phyloP scores from a whole-genome alignment of 192 early-diverging fungal species.

The Gryganskiella cystojenkinii region DNA sequence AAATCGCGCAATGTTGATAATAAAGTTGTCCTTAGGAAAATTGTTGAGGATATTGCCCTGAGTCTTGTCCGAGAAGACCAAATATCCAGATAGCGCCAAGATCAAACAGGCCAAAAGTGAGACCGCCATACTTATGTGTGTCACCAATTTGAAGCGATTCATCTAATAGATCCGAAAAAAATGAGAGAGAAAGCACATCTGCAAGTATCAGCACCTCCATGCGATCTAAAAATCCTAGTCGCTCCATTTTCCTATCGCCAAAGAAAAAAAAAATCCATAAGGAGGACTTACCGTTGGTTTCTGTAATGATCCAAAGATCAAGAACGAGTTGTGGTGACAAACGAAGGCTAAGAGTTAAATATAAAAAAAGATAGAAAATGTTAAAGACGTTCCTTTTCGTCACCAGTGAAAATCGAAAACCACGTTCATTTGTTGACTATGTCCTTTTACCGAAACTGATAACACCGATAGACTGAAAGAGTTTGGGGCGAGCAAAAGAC shows the following conservation, averaged over 20 bases:
- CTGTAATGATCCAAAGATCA: constrained; percentile 87
- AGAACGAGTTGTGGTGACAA: constrained; percentile 95
- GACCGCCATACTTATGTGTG: constrained; percentile 80
- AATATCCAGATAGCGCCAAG: constrained; percentile 78
- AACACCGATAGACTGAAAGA: constrained; percentile 87
- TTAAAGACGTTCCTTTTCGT: too few relatives aligned
- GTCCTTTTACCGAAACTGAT: constrained; percentile 85
- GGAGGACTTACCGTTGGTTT: constrained; percentile 72
- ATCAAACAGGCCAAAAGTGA: constrained; percentile 78
- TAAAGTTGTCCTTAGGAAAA: constrained; percentile 78
- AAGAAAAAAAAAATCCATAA: too few relatives aligned
- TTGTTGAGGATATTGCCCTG: constrained; percentile 91
- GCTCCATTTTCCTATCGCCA: too few relatives aligned
- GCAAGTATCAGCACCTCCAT: too few relatives aligned
- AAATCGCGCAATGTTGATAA: constrained; percentile 89
- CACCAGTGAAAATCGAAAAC: too few relatives aligned
- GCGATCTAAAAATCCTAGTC: too few relatives aligned
- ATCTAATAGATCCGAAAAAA: constrained; percentile 54
- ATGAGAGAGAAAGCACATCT: neutral
- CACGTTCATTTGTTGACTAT: too few relatives aligned
- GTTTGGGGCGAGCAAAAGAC: constrained; percentile 58
- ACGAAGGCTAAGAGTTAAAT: constrained; percentile 80
- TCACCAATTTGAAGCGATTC: constrained; percentile 85
- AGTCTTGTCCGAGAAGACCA: constrained; percentile 87
- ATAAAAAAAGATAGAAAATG: constrained; percentile 9